A percentile compares a stretch with the other conserved stretches of the same genome.
Evolutionary conservation across 2,329 filamentous ascomycete genomes (phyloP).

Genomic region (Diaporthe sp.): DNA sequence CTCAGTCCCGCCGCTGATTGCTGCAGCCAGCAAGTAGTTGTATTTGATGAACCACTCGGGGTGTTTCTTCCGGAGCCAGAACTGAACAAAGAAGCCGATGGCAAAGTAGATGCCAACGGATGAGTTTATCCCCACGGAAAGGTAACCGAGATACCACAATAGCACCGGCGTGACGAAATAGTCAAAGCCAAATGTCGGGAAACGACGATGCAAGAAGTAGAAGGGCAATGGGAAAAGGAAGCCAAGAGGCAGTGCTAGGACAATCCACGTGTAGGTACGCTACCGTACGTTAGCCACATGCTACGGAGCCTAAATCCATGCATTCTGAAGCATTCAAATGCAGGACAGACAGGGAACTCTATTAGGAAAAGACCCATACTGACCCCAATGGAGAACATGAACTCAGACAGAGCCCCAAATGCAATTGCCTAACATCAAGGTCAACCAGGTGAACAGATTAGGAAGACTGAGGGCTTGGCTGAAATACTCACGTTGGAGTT

Average conservation of each 20-base stretch:
- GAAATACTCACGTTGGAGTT: constrained; percentile 53
- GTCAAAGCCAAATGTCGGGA: constrained; percentile 47
- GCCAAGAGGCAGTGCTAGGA: constrained; percentile 58
- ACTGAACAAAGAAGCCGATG: constrained; percentile 52
- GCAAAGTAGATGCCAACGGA: constrained; percentile 52
- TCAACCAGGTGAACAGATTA: not conserved
- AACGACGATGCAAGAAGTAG: constrained; percentile 52
- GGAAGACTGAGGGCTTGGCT: not conserved
- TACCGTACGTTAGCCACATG: not conserved
- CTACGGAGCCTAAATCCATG: not conserved
- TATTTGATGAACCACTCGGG: constrained; percentile 49
- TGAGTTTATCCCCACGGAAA: constrained; percentile 58
- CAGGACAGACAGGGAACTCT: not conserved
- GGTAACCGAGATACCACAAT: constrained; percentile 56
- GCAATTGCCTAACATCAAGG: constrained; percentile 27
- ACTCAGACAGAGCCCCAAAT: constrained; percentile 53
- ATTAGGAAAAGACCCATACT: constrained; percentile 51
- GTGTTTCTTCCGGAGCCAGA: constrained; percentile 46
- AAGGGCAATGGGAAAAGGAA: constrained; percentile 59
- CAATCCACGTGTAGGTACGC: constrained; percentile 55
- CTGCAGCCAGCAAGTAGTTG: constrained; percentile 48
- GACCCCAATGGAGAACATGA: constrained; percentile 36
- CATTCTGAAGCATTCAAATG: not conserved
- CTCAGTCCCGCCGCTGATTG: constrained; percentile 48
- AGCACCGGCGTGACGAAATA: constrained; percentile 59